phyloP scores from a whole-genome alignment of 371 early-diverging fungal genomes.

The Cladochytrium tenue region DNA sequence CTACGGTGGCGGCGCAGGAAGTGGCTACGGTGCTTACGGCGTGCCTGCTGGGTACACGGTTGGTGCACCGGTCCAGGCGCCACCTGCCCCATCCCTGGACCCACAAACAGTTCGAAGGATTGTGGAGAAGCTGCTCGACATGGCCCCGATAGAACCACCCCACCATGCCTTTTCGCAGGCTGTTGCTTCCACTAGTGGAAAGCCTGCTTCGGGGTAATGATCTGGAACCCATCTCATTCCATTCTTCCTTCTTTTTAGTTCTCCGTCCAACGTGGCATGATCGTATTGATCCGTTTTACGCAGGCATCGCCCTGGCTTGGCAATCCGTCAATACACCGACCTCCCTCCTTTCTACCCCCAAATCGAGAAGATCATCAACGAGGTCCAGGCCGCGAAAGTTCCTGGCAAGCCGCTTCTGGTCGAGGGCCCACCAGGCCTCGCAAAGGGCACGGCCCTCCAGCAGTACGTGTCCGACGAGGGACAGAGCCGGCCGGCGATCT shows the following conservation, averaged over 20 bases:
- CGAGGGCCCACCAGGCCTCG: constrained; percentile 37
- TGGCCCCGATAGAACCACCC: constrained; percentile 11
- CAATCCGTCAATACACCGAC: constrained; percentile 10
- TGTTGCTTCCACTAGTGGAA: constrained; percentile 8
- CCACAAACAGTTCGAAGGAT: constrained; percentile 7
- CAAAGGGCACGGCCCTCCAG: constrained; percentile 30
- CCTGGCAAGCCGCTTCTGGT: constrained; percentile 25
- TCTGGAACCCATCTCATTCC: not conserved
- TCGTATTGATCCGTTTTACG: not conserved
- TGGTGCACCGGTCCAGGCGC: not conserved
- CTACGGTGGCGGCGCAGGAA: no score
- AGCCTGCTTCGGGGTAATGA: constrained; percentile 11
- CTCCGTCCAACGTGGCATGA: not conserved
- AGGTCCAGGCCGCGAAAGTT: constrained; percentile 20
- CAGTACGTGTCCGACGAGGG: constrained; percentile 23
- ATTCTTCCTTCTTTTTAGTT: not conserved
- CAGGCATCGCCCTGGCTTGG: not conserved
- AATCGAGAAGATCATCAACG: constrained; percentile 27
- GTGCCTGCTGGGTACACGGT: no score
- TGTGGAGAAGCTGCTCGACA: constrained; percentile 14
- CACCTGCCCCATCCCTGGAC: constrained; percentile 1
- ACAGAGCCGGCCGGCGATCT: constrained; percentile 28
- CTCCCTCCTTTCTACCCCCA: constrained; percentile 33
- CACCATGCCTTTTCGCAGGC: constrained; percentile 8
- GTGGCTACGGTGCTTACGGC: no score